Percentiles rank a stretch among this genome's conserved stretches.
These are phyloP conservation scores for Bolboschoenoplectus hybrid DNA, from an alignment of 202 grass and related monocot genomes.

Conservation along the genomic window DNA sequence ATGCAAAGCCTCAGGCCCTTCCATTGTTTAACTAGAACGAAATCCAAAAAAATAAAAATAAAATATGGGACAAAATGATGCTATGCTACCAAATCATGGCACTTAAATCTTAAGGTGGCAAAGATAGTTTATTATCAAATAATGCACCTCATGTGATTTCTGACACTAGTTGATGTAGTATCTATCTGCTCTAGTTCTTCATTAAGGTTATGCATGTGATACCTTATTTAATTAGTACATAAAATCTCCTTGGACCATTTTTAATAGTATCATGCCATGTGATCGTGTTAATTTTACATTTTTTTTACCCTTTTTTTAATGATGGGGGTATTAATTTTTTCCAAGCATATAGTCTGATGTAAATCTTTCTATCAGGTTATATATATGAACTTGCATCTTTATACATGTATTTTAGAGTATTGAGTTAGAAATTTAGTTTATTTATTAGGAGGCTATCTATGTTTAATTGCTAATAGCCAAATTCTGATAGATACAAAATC, in stretches of 20 bases:
- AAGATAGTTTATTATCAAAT: conserved; percentile 33
- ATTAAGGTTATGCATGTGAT: conserved; percentile 37
- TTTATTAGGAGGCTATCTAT: neutral
- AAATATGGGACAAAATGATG: conserved; percentile 34
- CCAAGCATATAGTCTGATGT: conserved; percentile 12
- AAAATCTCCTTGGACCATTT: conserved; percentile 37
- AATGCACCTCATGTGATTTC: conserved; percentile 41
- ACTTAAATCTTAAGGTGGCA: conserved; percentile 34
- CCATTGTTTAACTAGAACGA: conserved; percentile 25
- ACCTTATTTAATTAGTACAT: conserved; percentile 29
- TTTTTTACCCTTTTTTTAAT: neutral
- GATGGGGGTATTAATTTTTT: conserved; percentile 8
- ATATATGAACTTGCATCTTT: conserved; percentile 20
- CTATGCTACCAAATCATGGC: conserved; percentile 34
- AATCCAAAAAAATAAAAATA: conserved; percentile 3
- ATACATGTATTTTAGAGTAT: neutral
- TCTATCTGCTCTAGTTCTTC: conserved; percentile 26
- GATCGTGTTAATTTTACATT: conserved; percentile 12
- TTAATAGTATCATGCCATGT: conserved; percentile 38
- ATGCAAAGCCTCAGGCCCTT: conserved; percentile 7
- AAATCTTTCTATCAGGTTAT: conserved; percentile 10
- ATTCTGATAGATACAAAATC: neutral
- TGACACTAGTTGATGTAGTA: conserved; percentile 40
- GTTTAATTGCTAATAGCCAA: neutral
- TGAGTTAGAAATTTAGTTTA: neutral